phyloP scores from a whole-genome alignment of 208 protist genomes.

The Chromosphaera perkinsii region DNA sequence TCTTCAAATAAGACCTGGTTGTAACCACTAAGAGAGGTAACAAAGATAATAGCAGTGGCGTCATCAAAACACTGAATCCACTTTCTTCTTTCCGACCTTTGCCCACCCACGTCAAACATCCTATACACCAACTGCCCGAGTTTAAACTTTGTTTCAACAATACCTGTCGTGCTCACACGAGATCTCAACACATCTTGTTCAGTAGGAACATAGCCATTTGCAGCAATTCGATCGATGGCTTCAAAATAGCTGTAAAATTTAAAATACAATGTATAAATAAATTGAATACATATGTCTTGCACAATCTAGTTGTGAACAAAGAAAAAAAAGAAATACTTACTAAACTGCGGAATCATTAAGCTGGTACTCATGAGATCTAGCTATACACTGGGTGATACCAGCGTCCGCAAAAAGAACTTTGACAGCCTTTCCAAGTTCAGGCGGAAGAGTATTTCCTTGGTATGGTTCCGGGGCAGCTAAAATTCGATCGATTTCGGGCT shows the following conservation, averaged over 20 bases:
- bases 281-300: too few relatives aligned
- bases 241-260: constrained; percentile 56
- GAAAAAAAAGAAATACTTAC: too few relatives aligned
- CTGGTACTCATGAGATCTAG: constrained; percentile 22
- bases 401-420: constrained; percentile 28
- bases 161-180: constrained; percentile 72
- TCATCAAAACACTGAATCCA: constrained; percentile 77
- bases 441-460: background rate
- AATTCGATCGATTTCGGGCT: too few relatives aligned
- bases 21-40: constrained; percentile 60
- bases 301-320: too few relatives aligned
- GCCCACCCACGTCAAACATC: constrained; percentile 70
- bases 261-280: constrained; percentile 8
- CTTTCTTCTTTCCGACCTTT: constrained; percentile 68
- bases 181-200: constrained; percentile 66
- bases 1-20: constrained; percentile 68
- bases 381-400: constrained; percentile 10
- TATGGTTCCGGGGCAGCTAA: too few relatives aligned
- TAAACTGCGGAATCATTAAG: constrained; percentile 37
- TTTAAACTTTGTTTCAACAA: constrained; percentile 68
- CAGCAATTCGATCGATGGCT: constrained; percentile 48
- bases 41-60: constrained; percentile 72
- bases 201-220: constrained; percentile 55
- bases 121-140: constrained; percentile 24
- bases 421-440: constrained; percentile 17